phyloP scores from a whole-genome alignment of 2,329 filamentous ascomycete genomes.

The Colletotrichum sublineola region DNA sequence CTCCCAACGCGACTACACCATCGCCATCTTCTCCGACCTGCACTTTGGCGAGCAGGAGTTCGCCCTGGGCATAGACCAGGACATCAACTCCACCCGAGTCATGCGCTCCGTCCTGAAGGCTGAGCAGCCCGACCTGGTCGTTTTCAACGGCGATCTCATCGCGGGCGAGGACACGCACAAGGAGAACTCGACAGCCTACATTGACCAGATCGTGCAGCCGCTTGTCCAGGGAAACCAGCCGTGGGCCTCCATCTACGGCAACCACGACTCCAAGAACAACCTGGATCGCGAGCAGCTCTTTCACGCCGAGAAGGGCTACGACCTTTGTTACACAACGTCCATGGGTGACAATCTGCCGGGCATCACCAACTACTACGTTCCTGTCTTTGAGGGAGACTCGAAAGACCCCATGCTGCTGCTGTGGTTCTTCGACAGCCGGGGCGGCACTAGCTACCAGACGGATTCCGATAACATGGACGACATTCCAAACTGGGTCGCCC shows the following conservation, averaged over 20 bases:
- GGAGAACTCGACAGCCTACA: conserved; percentile 62
- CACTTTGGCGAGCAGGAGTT: conserved; percentile 66
- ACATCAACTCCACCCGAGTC: conserved; percentile 60
- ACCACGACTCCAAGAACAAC: conserved; percentile 68
- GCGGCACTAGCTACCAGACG: conserved; percentile 56
- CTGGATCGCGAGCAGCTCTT: conserved; percentile 56
- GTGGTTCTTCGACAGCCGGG: conserved; percentile 70
- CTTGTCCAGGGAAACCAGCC: conserved; percentile 59
- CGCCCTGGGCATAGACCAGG: conserved; percentile 56
- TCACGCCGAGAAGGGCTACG: conserved; percentile 67
- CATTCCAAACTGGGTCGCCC: conserved; percentile 59
- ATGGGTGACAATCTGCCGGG: conserved; percentile 40
- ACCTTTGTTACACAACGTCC: conserved; percentile 60
- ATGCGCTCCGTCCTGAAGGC: conserved; percentile 62
- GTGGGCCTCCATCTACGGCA: conserved; percentile 73
- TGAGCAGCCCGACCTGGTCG: conserved; percentile 65
- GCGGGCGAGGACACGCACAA: conserved; percentile 68
- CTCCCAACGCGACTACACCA: conserved; percentile 37
- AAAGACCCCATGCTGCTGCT: conserved; percentile 55
- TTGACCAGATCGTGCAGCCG: conserved; percentile 63
- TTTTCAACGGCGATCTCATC: conserved; percentile 74
- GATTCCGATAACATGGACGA: conserved; percentile 46
- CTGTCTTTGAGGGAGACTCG: conserved; percentile 38
- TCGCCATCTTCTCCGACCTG: conserved; percentile 66
- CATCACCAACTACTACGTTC: conserved; percentile 44